These are phyloP conservation scores for Batrachochytrium dendrobatidis DNA, from an alignment of 371 early-diverging fungal species.

Conservation along the genomic window DNA sequence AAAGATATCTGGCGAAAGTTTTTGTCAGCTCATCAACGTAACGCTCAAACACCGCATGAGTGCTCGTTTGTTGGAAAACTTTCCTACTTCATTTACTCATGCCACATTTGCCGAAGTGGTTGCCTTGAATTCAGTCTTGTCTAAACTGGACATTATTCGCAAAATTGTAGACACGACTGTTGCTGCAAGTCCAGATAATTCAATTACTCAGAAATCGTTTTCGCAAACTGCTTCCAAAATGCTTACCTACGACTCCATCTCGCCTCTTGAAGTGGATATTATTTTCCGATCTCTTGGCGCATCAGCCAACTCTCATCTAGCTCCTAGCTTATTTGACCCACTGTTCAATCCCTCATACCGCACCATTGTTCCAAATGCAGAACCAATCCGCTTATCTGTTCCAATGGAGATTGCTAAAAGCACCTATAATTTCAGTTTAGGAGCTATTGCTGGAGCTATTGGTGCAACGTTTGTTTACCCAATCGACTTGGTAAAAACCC, in stretches of 20 bases:
- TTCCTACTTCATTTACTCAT: conserved; percentile 15
- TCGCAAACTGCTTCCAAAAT: conserved; percentile 50
- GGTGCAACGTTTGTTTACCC: conserved; percentile 96
- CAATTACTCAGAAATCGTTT: conserved; percentile 58
- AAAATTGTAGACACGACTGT: conserved; percentile 52
- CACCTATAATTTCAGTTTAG: conserved; percentile 71
- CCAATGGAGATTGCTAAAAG: conserved; percentile 32
- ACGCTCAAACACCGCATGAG: conserved; percentile 64
- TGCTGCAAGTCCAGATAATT: conserved; percentile 44
- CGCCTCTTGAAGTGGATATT: conserved; percentile 78
- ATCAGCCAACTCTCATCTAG: background rate
- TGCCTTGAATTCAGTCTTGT: conserved; percentile 23
- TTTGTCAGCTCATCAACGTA: conserved; percentile 57
- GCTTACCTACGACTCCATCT: conserved; percentile 58
- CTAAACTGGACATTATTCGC: conserved; percentile 67
- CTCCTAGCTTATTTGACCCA: background rate
- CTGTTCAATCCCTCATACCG: conserved; percentile 1
- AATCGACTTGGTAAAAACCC: conserved; percentile 95
- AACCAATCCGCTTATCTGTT: conserved; percentile 10
- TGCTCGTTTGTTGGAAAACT: conserved; percentile 58
- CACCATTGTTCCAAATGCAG: background rate
- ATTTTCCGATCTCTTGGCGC: conserved; percentile 61
- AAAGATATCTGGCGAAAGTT: conserved; percentile 56
- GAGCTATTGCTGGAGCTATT: conserved; percentile 90
- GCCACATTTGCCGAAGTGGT: background rate